Evolutionary conservation across 1,284 basidiomycete species (phyloP), one percentile per base, ranked within the genome.

Genomic region (Pseudozyma thailandica): DNA sequence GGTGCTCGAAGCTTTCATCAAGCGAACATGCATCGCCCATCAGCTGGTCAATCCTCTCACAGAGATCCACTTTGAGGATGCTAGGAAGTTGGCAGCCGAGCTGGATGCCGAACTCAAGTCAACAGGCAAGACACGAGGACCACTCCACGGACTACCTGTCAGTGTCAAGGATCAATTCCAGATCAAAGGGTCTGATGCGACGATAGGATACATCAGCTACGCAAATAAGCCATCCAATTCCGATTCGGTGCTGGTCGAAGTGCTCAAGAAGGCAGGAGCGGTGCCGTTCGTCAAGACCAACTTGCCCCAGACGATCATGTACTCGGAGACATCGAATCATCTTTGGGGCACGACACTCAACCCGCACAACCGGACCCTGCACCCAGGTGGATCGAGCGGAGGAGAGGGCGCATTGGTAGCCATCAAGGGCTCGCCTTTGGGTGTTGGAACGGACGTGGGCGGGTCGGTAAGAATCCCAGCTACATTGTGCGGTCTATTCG

Each of bases 1-100:
- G 50, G 90, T 91, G 30, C 88, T 89, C 0, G 89, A 86, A 4
- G 90, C 91, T 0, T 92, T 90, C 82, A 88, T 88, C 80, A 92
- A 93, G 84, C 86, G 91, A 20, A 90, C 92, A 0, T 86, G 91
- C 46, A 84, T 93, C 48, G 91, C 92, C 0, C 92, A 93, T 60
- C 92, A 93, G 79, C 83, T 92, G 13, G 92, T 92, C 28, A 75
- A 75, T 28, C 68, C 68, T 20, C 41, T 75, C 18, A 90, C 89
- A 4, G 90, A 90, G 68, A 87, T 89, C 15, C 89, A 90, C 68
- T 84, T 88, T 41, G 87, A 89, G 0, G 86, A 86, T 23, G 90
- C 88, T 0, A 82, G 90, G 9, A 84, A 82, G 26, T 84, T 87
- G 21, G 90, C 90, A 4, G 83, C 80, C 38, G 84, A 87, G 46